Base-by-base conservation (phyloP, 2,329 filamentous ascomycete species). In the Chaetomium sp. region DNA sequence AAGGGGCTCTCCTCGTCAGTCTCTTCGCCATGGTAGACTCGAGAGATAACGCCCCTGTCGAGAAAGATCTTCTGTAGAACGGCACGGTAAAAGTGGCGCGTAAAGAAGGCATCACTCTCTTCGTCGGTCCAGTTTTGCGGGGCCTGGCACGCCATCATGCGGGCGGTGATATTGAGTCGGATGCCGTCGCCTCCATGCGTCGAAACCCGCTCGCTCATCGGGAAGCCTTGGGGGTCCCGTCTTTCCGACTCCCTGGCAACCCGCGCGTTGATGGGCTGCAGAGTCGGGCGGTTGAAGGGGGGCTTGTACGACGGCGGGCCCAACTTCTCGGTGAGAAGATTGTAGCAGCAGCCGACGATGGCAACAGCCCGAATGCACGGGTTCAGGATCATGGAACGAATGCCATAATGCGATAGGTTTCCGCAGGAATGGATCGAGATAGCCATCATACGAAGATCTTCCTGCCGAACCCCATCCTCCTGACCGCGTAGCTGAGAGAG, bases 291-390 rank as follows among this genome's bases (percentile, higher is more conserved):
- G 42, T 94, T 83, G 57, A 87, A 86, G 1, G 92, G 89, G 23
- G 92, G 83, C 76, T 97, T 97, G 81, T 91, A 94, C 0, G 92
- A 93, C 21, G 92, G 90, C 1, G 93, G 91, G 0, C 92, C 91
- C 13, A 97, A 85, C 64, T 91, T 88, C 78, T 98, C 95, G 0
- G 94, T 97, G 70, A 98, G 81, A 6, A 98, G 86, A 72, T 99
- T 99, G 82, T 99, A 98, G 82, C 95, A 99, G 81, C 95, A 99
- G 55, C 95, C 95, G 66, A 99, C 92, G 74, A 99, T 93, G 64
- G 94, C 94, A 25, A 98, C 90, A n/a, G 93, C 92, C 35, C 87
- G 87, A 62, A 98, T 93, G 4, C 88, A 85, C 0, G 90, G 89
- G 74, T 97, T 98, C 64, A 96, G 79, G 1, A 93, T 78, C 23